Conservation (phyloP, 768 basidiomycete genomes). For the Auricularia sp. region DNA sequence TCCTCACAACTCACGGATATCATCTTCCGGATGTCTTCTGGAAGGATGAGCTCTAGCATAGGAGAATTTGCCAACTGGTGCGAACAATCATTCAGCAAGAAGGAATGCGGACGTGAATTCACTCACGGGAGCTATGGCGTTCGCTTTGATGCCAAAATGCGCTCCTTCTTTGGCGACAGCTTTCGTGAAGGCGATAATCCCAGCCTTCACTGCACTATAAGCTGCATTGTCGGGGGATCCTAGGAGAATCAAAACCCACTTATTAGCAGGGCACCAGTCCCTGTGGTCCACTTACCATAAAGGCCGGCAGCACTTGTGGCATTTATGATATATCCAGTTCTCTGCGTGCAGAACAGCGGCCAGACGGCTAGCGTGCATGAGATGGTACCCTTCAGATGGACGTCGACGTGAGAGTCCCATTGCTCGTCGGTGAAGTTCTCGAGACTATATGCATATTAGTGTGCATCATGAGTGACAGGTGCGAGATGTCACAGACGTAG, state of each 20-base stretch:
- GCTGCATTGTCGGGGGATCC: slow-evolving; percentile 94
- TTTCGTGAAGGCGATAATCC: slow-evolving; percentile 85
- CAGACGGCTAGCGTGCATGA: slow-evolving; percentile 90
- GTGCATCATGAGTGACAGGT: too few species aligned
- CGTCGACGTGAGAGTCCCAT: slow-evolving; percentile 78
- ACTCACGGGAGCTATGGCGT: too few species aligned
- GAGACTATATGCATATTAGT: slow-evolving; percentile 44
- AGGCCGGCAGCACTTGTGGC: slow-evolving; percentile 89
- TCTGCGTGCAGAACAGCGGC: slow-evolving; percentile 90
- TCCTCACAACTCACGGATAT: too few species aligned
- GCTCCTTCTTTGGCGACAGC: slow-evolving; percentile 87
- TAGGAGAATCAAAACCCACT: slow-evolving; percentile 23
- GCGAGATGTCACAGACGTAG: too few species aligned
- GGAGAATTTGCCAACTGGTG: too few species aligned
- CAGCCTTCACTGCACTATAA: slow-evolving; percentile 98
- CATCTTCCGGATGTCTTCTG: too few species aligned
- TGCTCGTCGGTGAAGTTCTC: slow-evolving; percentile 96
- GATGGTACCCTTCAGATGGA: slow-evolving; percentile 91
- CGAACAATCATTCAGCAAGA: too few species aligned
- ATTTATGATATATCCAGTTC: slow-evolving; percentile 91
- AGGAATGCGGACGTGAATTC: too few species aligned
- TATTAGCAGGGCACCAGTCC: too few species aligned
- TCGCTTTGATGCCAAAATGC: slow-evolving; percentile 48
- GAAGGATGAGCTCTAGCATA: too few species aligned
- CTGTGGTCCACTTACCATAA: slow-evolving; percentile 47